Evolutionary conservation across 805 yeast genomes (phyloP), one percentile per base, ranked within the genome.

Genomic region (Ogataea pini): DNA sequence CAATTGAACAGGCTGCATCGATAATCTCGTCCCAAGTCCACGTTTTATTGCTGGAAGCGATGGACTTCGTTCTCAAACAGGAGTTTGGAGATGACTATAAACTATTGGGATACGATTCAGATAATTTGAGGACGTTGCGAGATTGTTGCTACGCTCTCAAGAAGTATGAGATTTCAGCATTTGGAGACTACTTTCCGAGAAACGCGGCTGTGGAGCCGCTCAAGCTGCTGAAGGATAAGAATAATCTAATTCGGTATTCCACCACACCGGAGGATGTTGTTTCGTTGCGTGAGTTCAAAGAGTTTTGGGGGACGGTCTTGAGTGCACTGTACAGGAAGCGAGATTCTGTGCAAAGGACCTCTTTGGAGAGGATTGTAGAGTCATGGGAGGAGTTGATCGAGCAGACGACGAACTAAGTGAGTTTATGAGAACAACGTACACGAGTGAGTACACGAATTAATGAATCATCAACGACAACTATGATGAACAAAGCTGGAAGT

Each of bases 1-100:
- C 36, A 28, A 47, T 42, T 28, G 38, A 31, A 17, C 18, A 31
- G 3, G 49, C 56, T 1, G 67, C 63, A 0, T 34, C 56, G 2
- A 34, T 55, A 4, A 57, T 83, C 0, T 73, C 65, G 51, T 44
- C 57, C 0, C 85, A 83, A 54, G 63, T 77, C 0, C 70, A 64
- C 42, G 57, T 59, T 2, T 45, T 81, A 0, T 68, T 72, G 0
- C 53, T 70, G 12, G 75, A 77, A 1, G 77, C 80, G 0, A 68
- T 83, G 2, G 81, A 78, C 40, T 63, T 62, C 41, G 76, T 78
- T 12, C 74, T 87, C 78, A 60, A 58, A n/a, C 59, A 67, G 3
- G 80, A 73, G 37, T 86, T 77, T 59, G 89, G 79, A 0, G 80
- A 76, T 12, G 88, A 84, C 39, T 49, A 80, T 12, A 77, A 70